Evolutionary conservation across 2,329 filamentous ascomycete species (phyloP).

Genomic region (Colletotrichum sp.): DNA sequence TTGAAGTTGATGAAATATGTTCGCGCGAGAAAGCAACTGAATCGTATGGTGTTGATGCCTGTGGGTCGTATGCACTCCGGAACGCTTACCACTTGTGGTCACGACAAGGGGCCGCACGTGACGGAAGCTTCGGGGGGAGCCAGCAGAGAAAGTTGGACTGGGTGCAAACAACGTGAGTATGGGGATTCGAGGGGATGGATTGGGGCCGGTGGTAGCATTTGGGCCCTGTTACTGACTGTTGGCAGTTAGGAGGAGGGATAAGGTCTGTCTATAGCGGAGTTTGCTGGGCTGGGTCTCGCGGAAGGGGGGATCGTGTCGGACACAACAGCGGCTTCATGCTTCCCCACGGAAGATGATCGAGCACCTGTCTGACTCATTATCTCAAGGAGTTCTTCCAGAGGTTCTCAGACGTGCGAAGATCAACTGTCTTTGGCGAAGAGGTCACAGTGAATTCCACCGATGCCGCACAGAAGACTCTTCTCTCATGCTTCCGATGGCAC

Average conservation of each 20-base stretch:
- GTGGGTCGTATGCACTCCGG: neutral
- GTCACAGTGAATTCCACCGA: neutral
- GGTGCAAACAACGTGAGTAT: neutral
- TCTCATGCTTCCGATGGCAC: neutral
- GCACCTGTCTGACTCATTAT: too few species aligned
- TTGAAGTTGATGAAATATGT: neutral
- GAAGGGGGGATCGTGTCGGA: neutral
- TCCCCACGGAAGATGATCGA: neutral
- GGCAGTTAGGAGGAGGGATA: neutral
- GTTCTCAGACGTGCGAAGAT: neutral
- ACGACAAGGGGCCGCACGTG: neutral
- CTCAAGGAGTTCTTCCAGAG: neutral
- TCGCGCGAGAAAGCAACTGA: neutral
- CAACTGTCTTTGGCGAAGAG: neutral
- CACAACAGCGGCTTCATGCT: neutral
- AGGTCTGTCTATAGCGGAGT: neutral
- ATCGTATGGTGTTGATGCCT: neutral
- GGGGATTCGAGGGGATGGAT: neutral
- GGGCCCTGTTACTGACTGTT: neutral
- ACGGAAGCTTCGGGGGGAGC: neutral
- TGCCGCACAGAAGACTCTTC: neutral
- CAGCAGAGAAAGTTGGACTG: neutral
- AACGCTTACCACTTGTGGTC: neutral
- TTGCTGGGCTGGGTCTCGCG: fast-evolving
- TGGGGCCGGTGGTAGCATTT: neutral